A percentile compares a stretch with the other conserved stretches of the same genome.
Conservation (phyloP, 495 filamentous ascomycete species). For the Lichenothelia convexa region DNA sequence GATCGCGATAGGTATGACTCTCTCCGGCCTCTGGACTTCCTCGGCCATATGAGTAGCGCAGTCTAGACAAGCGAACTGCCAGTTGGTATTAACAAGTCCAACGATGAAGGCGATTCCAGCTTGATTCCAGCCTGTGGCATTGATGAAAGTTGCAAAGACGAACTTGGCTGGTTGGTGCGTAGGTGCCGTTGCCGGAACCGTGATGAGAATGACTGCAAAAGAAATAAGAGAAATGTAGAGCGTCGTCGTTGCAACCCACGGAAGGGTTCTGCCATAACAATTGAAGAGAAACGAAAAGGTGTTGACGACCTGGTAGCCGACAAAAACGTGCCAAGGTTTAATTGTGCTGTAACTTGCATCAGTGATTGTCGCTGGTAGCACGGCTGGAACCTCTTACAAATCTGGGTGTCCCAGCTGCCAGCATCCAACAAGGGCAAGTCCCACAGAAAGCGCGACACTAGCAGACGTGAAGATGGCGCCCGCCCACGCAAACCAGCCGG, state of each 20-base stretch:
- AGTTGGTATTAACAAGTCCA: constrained; percentile 43
- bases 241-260: constrained; percentile 29
- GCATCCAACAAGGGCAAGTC: constrained; percentile 34
- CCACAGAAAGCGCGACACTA: constrained; percentile 36
- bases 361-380: neutral
- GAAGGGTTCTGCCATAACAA: constrained; percentile 34
- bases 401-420: constrained; percentile 39
- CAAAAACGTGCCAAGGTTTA: constrained; percentile 35
- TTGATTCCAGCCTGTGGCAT: constrained; percentile 40
- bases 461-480: constrained; percentile 39
- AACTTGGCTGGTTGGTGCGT: constrained; percentile 36
- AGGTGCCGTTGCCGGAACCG: constrained; percentile 34
- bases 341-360: constrained; percentile 21
- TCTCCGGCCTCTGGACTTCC: constrained; percentile 33
- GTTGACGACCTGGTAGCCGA: constrained; percentile 32
- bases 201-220: constrained; percentile 36
- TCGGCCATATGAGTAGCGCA: constrained; percentile 45
- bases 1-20: constrained; percentile 34
- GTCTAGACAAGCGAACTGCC: constrained; percentile 42
- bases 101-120: constrained; percentile 47
- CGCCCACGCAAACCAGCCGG: constrained; percentile 40
- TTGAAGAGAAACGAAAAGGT: constrained; percentile 40
- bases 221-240: constrained; percentile 35
- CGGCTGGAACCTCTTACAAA: constrained; percentile 25
- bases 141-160: constrained; percentile 43